Conservation (phyloP, 1,284 basidiomycete genomes). For the Melampsora abietis-canadensis region DNA sequence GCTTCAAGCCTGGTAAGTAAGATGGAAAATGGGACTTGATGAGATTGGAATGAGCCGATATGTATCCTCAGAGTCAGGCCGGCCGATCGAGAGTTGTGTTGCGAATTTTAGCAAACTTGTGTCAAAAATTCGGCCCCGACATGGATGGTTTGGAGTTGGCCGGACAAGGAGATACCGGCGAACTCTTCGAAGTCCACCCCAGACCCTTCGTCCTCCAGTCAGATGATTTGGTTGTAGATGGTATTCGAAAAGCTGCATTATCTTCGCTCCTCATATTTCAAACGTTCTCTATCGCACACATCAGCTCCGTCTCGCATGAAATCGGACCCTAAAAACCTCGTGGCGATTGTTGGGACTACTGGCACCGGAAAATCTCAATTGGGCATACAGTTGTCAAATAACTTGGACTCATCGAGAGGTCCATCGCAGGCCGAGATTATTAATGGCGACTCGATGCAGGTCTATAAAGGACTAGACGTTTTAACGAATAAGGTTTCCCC, state of each 20-base stretch:
- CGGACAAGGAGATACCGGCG: too few species aligned
- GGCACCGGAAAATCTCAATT: constrained; percentile 95
- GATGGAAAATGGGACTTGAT: too few species aligned
- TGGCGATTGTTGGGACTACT: constrained; percentile 88
- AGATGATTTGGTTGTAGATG: too few species aligned
- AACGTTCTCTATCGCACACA: not conserved
- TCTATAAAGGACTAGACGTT: constrained; percentile 87
- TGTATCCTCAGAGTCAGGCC: too few species aligned
- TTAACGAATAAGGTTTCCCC: constrained; percentile 90
- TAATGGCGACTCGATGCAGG: constrained; percentile 97
- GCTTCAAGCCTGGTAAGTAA: too few species aligned
- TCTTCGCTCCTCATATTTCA: not conserved
- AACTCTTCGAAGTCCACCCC: too few species aligned
- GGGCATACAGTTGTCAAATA: constrained; percentile 77
- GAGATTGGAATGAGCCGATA: too few species aligned
- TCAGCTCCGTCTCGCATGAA: not conserved
- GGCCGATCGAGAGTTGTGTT: too few species aligned
- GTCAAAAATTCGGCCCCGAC: too few species aligned
- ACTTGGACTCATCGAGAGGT: constrained; percentile 52
- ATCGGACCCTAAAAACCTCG: constrained; percentile 46
- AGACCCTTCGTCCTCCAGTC: too few species aligned
- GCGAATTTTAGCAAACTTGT: too few species aligned
- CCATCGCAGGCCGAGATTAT: constrained; percentile 62
- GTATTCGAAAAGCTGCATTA: not conserved
- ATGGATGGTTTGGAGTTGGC: too few species aligned